phyloP scores from a whole-genome alignment of 345 rosid species.

The Clarkia xantiana region DNA sequence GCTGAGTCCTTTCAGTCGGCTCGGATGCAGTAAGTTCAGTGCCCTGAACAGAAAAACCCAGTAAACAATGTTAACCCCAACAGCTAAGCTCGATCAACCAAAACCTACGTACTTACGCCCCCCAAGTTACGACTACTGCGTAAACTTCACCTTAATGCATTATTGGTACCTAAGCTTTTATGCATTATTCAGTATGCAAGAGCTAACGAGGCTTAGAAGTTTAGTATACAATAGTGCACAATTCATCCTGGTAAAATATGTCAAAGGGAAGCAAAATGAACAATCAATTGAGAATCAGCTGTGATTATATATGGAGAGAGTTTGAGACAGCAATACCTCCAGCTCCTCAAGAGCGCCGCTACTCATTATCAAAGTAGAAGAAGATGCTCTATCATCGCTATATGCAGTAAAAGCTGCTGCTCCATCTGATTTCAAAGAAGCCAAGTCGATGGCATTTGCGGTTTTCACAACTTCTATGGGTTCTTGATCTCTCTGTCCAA shows the following conservation, averaged over 20 bases:
- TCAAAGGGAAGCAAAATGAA: neutral
- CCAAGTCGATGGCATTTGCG: conserved; percentile 11
- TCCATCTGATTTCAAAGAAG: conserved; percentile 16
- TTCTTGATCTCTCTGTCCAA: conserved; percentile 24
- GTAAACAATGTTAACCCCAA: too few relatives aligned
- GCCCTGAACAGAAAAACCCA: conserved; percentile 21
- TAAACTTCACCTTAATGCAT: too few relatives aligned
- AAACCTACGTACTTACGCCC: too few relatives aligned
- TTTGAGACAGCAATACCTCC: conserved; percentile 42
- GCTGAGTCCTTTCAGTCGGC: conserved; percentile 16
- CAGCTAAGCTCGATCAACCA: too few relatives aligned
- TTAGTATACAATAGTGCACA: neutral
- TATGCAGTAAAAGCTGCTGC: conserved; percentile 14
- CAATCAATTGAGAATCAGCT: neutral
- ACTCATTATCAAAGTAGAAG: conserved; percentile 16
- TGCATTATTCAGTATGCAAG: too few relatives aligned
- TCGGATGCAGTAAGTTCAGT: conserved; percentile 31
- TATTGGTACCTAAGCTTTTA: too few relatives aligned
- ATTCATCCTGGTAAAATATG: neutral
- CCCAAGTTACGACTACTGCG: too few relatives aligned
- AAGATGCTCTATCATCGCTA: conserved; percentile 20
- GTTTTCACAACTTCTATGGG: conserved; percentile 13
- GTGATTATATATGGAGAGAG: neutral
- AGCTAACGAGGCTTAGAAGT: too few relatives aligned
- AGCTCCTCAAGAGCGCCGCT: conserved; percentile 57